Evolutionary conservation across 345 rosid genomes (phyloP).

Genomic region (Luvunga scandens): DNA sequence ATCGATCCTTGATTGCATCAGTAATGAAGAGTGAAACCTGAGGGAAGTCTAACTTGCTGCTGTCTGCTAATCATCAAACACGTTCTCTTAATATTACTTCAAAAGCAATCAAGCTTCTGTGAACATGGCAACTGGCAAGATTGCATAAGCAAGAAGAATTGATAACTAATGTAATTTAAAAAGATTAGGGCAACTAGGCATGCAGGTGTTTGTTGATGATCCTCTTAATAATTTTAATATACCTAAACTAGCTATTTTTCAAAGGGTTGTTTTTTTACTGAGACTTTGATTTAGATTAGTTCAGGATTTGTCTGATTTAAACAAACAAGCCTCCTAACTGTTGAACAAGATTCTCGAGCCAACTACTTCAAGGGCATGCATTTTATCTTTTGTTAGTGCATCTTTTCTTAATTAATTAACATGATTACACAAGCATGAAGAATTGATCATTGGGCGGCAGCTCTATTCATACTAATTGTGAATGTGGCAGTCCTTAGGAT

Average conservation of each 20-base stretch:
- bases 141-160: background rate
- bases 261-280: background rate
- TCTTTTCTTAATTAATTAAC: background rate
- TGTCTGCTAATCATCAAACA: slow-evolving; percentile 28
- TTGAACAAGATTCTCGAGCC: slow-evolving; percentile 4
- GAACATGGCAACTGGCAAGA: background rate
- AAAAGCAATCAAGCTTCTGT: background rate
- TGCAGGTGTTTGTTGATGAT: background rate
- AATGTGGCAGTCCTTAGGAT: background rate
- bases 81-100: background rate
- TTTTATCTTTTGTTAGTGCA: background rate
- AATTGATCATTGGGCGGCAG: background rate
- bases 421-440: background rate
- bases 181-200: background rate
- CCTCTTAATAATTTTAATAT: background rate
- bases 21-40: background rate
- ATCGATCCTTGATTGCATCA: background rate
- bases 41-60: background rate
- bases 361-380: background rate
- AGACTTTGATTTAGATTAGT: background rate
- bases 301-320: background rate
- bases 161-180: background rate
- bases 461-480: background rate
- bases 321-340: background rate
- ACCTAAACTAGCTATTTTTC: background rate